A percentile compares a stretch with the other conserved stretches of the same genome.
These are phyloP conservation scores for Colletotrichum musicola DNA, from an alignment of 2,329 filamentous ascomycete species.

Conservation along the genomic window DNA sequence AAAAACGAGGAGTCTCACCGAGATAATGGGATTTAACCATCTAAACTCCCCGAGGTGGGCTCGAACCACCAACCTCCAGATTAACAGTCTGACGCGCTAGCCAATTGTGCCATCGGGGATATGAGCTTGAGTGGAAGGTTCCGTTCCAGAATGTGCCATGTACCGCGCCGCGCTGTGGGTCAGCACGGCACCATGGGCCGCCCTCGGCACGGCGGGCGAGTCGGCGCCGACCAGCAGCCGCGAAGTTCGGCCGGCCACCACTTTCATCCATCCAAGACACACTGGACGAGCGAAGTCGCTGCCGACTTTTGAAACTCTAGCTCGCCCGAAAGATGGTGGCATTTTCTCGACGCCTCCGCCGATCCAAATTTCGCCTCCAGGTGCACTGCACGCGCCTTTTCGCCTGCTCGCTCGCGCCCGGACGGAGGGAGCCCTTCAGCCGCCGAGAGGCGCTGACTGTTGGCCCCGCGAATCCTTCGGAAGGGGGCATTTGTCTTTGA, in stretches of 20 bases:
- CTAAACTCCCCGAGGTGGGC: slow-evolving; percentile 33
- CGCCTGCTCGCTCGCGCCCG: not conserved
- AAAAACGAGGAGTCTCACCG: fast-evolving
- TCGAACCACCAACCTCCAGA: slow-evolving; percentile 40
- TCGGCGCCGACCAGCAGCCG: not conserved
- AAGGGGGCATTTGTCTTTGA: too few relatives aligned
- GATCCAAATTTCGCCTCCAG: slow-evolving; percentile 15
- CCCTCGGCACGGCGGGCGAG: not conserved
- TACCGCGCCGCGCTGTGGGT: not conserved
- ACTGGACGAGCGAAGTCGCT: not conserved
- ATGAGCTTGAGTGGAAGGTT: not conserved
- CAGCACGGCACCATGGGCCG: too few relatives aligned
- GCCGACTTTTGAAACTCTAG: not conserved
- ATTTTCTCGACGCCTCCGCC: not conserved
- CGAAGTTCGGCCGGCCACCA: not conserved
- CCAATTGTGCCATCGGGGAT: slow-evolving; percentile 40
- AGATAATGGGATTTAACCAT: not conserved
- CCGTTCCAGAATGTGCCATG: not conserved
- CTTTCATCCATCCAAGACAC: not conserved
- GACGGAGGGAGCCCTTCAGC: not conserved
- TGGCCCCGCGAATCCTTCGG: too few relatives aligned
- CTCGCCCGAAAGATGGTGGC: not conserved
- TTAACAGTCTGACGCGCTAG: slow-evolving; percentile 40
- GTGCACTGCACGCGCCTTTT: not conserved
- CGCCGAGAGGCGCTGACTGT: not conserved